A percentile compares a stretch with the other conserved stretches of the same genome.
phyloP scores from a whole-genome alignment of 257 asterid genomes.

The Jacaranda mimosifolia region DNA sequence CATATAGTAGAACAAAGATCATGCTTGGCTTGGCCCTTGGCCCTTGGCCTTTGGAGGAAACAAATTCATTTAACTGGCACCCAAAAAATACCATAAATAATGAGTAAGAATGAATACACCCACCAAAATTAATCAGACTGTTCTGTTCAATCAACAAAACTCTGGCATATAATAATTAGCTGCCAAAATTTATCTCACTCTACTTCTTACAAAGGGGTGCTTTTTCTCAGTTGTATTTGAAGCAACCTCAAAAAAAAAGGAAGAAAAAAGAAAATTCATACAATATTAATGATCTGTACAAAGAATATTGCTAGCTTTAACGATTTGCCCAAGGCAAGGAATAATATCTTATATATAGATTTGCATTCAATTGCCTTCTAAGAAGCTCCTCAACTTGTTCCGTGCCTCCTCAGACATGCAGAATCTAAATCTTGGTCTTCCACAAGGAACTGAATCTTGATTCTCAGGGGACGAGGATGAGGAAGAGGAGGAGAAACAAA shows the following conservation, averaged over 20 bases:
- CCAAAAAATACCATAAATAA: no score
- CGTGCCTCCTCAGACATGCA: slow-evolving; percentile 82
- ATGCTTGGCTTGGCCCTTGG: no score
- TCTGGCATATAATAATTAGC: not conserved
- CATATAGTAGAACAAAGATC: not conserved
- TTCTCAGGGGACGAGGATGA: slow-evolving; percentile 21
- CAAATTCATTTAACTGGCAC: no score
- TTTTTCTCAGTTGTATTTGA: slow-evolving; percentile 35
- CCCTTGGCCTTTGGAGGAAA: no score
- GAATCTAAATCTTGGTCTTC: slow-evolving; percentile 64
- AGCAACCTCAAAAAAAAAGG: slow-evolving; percentile 37
- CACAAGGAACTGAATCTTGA: slow-evolving; percentile 47
- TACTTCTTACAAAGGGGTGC: slow-evolving; percentile 20
- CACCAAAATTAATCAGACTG: not conserved
- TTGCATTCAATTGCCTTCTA: slow-evolving; percentile 57
- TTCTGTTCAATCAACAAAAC: slow-evolving; percentile 9
- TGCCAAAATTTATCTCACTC: slow-evolving; percentile 10
- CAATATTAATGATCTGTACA: slow-evolving; percentile 35
- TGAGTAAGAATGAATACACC: not conserved
- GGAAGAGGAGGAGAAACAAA: slow-evolving; percentile 55
- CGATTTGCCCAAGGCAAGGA: not conserved
- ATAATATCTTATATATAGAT: no score
- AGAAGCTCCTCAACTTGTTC: slow-evolving; percentile 61
- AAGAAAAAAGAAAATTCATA: not conserved
- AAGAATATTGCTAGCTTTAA: slow-evolving; percentile 35